Percentiles rank a stretch among this genome's conserved stretches.
Evolutionary conservation across 192 early-diverging fungal species (phyloP).

Genomic region (Coemansia sp.): DNA sequence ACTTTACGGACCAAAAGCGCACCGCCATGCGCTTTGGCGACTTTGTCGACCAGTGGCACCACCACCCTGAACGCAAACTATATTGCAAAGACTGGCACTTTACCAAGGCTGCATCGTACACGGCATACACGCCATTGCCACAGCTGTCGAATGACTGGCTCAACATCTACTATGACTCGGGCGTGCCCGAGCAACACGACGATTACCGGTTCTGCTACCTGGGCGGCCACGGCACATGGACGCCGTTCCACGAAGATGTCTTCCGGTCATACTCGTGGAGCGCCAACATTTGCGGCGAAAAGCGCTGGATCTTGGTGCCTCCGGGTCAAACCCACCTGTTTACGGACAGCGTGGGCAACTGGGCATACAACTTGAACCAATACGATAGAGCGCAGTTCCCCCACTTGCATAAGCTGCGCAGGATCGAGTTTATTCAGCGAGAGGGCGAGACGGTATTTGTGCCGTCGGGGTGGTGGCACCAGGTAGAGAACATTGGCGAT

Average conservation of each 20-base stretch:
- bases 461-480: constrained; percentile 74
- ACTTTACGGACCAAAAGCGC: constrained; percentile 65
- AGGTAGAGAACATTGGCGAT: constrained; percentile 65
- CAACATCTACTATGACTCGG: constrained; percentile 59
- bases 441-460: constrained; percentile 71
- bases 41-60: constrained; percentile 57
- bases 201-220: constrained; percentile 75
- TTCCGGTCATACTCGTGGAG: constrained; percentile 77
- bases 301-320: constrained; percentile 67
- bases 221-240: constrained; percentile 68
- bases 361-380: constrained; percentile 58
- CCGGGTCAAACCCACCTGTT: constrained; percentile 64
- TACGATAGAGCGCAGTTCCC: constrained; percentile 55
- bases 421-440: constrained; percentile 56
- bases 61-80: constrained; percentile 4
- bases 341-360: constrained; percentile 55
- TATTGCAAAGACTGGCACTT: constrained; percentile 80
- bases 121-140: constrained; percentile 12
- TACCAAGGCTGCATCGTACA: constrained; percentile 12
- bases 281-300: constrained; percentile 68
- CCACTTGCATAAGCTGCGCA: constrained; percentile 44
- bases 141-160: constrained; percentile 64
- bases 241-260: constrained; percentile 76
- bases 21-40: constrained; percentile 55
- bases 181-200: constrained; percentile 41